Conservation (phyloP, 2,329 filamentous ascomycete genomes). For the Zasmidium citrigriseum region DNA sequence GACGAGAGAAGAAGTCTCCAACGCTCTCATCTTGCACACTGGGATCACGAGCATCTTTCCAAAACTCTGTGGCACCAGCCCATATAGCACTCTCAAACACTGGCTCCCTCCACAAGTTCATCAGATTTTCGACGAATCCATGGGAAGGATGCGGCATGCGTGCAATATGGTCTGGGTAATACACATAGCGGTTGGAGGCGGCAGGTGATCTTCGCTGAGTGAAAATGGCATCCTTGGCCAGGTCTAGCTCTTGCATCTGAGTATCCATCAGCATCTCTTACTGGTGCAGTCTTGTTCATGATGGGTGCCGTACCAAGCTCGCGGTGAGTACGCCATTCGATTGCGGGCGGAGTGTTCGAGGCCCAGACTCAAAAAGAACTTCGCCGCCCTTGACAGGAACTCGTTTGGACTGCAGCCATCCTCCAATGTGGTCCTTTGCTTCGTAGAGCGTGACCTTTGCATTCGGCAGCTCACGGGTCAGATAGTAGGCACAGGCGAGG, state of each 20-base stretch:
- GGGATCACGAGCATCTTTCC: conserved; percentile 30
- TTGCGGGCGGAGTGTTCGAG: conserved; percentile 69
- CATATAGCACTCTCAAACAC: conserved; percentile 53
- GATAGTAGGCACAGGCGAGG: conserved; percentile 74
- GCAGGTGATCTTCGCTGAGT: conserved; percentile 54
- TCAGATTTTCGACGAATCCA: conserved; percentile 28
- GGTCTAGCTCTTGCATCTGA: conserved; percentile 59
- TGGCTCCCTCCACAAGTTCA: conserved; percentile 49
- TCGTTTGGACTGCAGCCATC: conserved; percentile 75
- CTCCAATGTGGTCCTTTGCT: conserved; percentile 67
- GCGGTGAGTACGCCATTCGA: conserved; percentile 66
- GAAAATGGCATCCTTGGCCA: conserved; percentile 59
- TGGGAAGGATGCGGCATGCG: conserved; percentile 55
- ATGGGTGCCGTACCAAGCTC: conserved; percentile 62
- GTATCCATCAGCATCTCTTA: conserved; percentile 22
- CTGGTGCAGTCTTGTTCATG: conserved; percentile 17
- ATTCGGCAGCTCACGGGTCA: conserved; percentile 67
- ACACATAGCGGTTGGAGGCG: conserved; percentile 72
- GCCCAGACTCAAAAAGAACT: conserved; percentile 80
- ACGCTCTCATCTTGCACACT: conserved; percentile 67
- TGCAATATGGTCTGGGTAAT: conserved; percentile 83
- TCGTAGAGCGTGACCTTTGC: conserved; percentile 82
- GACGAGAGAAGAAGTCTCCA: conserved; percentile 63
- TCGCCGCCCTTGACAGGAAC: conserved; percentile 62
- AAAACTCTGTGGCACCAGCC: conserved; percentile 39